Conservation (phyloP, 495 filamentous ascomycete species). For the Talaromyces liani region DNA sequence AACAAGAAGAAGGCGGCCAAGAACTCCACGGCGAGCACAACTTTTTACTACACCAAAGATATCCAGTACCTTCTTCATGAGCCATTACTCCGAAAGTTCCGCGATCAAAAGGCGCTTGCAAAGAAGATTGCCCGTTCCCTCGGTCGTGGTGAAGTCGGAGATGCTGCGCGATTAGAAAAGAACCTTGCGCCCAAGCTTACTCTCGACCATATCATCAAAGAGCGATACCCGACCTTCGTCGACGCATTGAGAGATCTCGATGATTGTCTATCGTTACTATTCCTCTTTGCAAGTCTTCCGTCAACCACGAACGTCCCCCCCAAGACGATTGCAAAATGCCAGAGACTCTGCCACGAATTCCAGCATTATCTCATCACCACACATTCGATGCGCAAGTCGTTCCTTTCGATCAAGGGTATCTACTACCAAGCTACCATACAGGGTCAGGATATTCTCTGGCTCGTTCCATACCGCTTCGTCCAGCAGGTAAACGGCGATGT, state of each 20-base stretch:
- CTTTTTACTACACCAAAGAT: conserved; percentile 98
- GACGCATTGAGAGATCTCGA: conserved; percentile 93
- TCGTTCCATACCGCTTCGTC: conserved; percentile 95
- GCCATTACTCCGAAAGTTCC: conserved; percentile 89
- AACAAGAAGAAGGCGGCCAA: conserved; percentile 96
- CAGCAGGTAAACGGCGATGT: conserved; percentile 87
- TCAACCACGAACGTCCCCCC: conserved; percentile 77
- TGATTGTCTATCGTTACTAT: conserved; percentile 92
- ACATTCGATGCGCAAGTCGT: conserved; percentile 85
- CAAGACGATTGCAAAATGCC: conserved; percentile 89
- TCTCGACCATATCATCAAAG: conserved; percentile 92
- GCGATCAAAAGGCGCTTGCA: conserved; percentile 89
- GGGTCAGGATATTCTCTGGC: conserved; percentile 95
- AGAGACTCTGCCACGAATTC: conserved; percentile 87
- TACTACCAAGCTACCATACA: conserved; percentile 99
- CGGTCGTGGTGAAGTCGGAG: conserved; percentile 80
- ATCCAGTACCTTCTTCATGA: conserved; percentile 98
- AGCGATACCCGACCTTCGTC: conserved; percentile 94
- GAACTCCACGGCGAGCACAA: conserved; percentile 78
- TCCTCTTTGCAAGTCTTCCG: conserved; percentile 95
- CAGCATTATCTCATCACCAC: conserved; percentile 93
- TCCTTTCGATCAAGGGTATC: conserved; percentile 97
- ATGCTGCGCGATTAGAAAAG: conserved; percentile 79
- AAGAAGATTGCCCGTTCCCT: conserved; percentile 94
- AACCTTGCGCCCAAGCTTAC: conserved; percentile 77